Conservation (phyloP, 139 green algal species). For the Deuterostichococcus epilithicus region DNA sequence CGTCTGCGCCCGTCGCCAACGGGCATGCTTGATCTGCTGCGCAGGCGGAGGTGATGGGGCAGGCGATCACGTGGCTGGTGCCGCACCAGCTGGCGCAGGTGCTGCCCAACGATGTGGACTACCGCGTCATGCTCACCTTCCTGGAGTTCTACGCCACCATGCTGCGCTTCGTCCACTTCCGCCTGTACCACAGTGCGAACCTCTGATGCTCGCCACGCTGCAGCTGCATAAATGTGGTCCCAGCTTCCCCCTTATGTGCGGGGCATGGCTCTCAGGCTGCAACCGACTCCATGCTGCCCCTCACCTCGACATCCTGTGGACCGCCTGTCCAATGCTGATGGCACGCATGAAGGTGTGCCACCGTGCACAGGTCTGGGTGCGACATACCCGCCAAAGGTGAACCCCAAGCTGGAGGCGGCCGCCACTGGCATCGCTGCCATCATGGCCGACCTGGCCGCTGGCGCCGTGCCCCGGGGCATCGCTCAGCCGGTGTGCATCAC, state of each 20-base stretch:
- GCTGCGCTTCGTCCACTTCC: slow-evolving; percentile 94
- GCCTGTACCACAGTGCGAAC: slow-evolving; percentile 87
- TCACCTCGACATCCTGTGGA: too few relatives aligned
- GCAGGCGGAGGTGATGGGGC: slow-evolving; percentile 88
- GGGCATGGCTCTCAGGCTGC: too few relatives aligned
- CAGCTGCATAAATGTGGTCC: slow-evolving; percentile 6
- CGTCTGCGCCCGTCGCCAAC: neutral
- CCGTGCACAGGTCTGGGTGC: slow-evolving; percentile 12
- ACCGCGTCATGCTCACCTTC: slow-evolving; percentile 97
- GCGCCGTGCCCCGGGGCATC: neutral
- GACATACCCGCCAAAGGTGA: slow-evolving; percentile 83
- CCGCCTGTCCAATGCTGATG: too few relatives aligned
- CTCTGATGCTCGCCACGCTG: neutral
- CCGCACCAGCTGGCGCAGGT: slow-evolving; percentile 86
- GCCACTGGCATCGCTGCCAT: slow-evolving; percentile 69
- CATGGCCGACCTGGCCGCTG: slow-evolving; percentile 68
- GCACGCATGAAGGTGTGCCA: too few relatives aligned
- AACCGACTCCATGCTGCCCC: too few relatives aligned
- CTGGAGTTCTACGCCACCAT: slow-evolving; percentile 96
- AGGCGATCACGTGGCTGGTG: slow-evolving; percentile 93
- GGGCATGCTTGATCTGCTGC: neutral
- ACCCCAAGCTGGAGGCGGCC: slow-evolving; percentile 70
- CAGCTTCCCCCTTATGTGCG: neutral
- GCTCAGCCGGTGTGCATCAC: too few relatives aligned
- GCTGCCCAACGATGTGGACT: slow-evolving; percentile 94